These are phyloP conservation scores for Pichia sp. DNA, from an alignment of 1,139 yeast species.

Conservation along the genomic window DNA sequence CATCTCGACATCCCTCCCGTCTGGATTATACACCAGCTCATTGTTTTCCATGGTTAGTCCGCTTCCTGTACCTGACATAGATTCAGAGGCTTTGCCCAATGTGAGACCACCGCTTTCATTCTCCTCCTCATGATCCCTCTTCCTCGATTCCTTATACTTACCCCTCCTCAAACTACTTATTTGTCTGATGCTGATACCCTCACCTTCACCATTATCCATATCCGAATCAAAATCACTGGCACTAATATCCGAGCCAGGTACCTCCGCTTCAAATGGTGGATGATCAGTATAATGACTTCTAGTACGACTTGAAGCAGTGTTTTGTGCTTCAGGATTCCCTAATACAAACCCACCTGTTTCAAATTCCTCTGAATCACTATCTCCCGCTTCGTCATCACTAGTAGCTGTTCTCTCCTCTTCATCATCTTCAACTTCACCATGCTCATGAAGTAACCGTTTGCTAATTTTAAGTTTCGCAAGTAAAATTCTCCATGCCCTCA, in stretches of 20 bases:
- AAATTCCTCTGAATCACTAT: constrained; percentile 15
- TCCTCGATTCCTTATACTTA: not conserved
- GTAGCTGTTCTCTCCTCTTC: constrained; percentile 18
- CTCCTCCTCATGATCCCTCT: not conserved
- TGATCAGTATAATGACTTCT: constrained; percentile 12
- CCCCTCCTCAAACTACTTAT: not conserved
- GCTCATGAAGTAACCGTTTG: constrained; percentile 59
- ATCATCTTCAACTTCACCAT: constrained; percentile 49
- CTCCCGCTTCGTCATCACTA: constrained; percentile 12
- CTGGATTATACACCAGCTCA: constrained; percentile 8
- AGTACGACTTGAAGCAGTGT: constrained; percentile 14
- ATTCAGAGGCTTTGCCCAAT: not conserved
- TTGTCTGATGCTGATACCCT: constrained; percentile 3
- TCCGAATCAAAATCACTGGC: constrained; percentile 21
- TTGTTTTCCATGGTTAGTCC: constrained; percentile 2
- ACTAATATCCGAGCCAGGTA: constrained; percentile 11
- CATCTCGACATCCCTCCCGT: constrained; percentile 4
- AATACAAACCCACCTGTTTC: constrained; percentile 22
- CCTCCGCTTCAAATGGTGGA: not conserved
- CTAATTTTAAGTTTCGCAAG: constrained; percentile 67
- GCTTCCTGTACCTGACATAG: not conserved
- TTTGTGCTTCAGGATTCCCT: constrained; percentile 8
- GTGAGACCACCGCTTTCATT: not conserved
- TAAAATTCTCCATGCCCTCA: constrained; percentile 69
- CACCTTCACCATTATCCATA: not conserved